Conservation (phyloP, 129 eudicot genomes). For the Flaveria ramosissima region DNA sequence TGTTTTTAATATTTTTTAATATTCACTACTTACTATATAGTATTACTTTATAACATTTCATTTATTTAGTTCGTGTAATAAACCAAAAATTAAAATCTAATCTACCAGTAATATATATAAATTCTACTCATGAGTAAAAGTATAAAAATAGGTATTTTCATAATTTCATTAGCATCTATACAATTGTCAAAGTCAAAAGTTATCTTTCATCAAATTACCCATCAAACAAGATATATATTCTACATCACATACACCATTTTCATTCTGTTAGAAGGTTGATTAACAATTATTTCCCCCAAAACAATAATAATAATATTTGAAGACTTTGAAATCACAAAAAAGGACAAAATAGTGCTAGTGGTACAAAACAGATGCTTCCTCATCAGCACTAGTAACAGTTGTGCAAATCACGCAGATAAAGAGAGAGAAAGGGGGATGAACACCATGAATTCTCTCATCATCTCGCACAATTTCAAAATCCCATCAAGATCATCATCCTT, state of each 20-base stretch:
- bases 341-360: conserved; percentile 34
- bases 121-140: too few relatives aligned
- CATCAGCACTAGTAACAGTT: conserved; percentile 38
- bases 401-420: conserved; percentile 22
- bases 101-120: too few relatives aligned
- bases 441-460: conserved; percentile 32
- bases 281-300: too few relatives aligned
- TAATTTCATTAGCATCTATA: too few relatives aligned
- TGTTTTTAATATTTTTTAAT: too few relatives aligned
- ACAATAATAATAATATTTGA: background rate
- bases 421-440: conserved; percentile 22
- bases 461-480: conserved; percentile 12
- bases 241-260: background rate
- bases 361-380: conserved; percentile 44
- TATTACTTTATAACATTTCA: too few relatives aligned
- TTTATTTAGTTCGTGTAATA: too few relatives aligned
- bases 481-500: conserved; percentile 19
- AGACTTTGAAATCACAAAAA: conserved; percentile 7
- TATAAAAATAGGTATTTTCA: too few relatives aligned
- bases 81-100: too few relatives aligned
- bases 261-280: background rate
- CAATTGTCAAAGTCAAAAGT: too few relatives aligned
- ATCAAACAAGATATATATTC: background rate
- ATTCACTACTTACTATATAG: too few relatives aligned
- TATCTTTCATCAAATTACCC: too few relatives aligned